Conservation (phyloP, 2,329 filamentous ascomycete species). For the Sphaerulina populicola region DNA sequence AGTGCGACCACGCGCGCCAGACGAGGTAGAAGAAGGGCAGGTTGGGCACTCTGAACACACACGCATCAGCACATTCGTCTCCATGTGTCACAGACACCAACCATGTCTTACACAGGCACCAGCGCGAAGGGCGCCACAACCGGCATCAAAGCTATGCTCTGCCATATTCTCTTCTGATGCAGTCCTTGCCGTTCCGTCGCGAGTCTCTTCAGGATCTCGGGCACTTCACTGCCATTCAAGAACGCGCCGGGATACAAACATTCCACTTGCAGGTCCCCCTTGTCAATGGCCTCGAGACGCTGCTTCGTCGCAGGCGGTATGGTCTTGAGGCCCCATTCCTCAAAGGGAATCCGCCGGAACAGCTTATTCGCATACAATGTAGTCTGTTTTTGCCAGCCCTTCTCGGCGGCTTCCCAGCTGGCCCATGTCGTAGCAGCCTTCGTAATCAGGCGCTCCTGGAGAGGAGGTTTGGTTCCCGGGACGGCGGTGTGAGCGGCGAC, state of each 20-base stretch:
- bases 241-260: slow-evolving; percentile 62
- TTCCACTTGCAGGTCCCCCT: slow-evolving; percentile 48
- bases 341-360: slow-evolving; percentile 79
- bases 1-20: slow-evolving; percentile 88
- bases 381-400: slow-evolving; percentile 74
- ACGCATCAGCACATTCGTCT: slow-evolving; percentile 11
- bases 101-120: slow-evolving; percentile 64
- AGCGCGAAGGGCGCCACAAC: slow-evolving; percentile 73
- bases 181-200: slow-evolving; percentile 72
- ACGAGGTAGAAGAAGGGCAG: slow-evolving; percentile 93
- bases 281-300: slow-evolving; percentile 54
- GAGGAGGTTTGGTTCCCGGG: slow-evolving; percentile 47
- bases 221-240: slow-evolving; percentile 54
- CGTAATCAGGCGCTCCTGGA: slow-evolving; percentile 60
- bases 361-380: slow-evolving; percentile 80
- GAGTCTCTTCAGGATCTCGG: slow-evolving; percentile 57
- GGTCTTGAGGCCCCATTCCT: slow-evolving; percentile 97
- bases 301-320: slow-evolving; percentile 71
- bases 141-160: slow-evolving; percentile 75
- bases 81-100: neutral
- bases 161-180: slow-evolving; percentile 68
- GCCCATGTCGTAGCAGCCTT: slow-evolving; percentile 74
- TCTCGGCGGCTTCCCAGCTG: slow-evolving; percentile 67
- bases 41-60: slow-evolving; percentile 65
- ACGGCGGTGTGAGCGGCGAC: slow-evolving; percentile 33